These are phyloP conservation scores for Pseudogymnoascus sp. DNA, from an alignment of 2,329 filamentous ascomycete species.

Conservation along the genomic window DNA sequence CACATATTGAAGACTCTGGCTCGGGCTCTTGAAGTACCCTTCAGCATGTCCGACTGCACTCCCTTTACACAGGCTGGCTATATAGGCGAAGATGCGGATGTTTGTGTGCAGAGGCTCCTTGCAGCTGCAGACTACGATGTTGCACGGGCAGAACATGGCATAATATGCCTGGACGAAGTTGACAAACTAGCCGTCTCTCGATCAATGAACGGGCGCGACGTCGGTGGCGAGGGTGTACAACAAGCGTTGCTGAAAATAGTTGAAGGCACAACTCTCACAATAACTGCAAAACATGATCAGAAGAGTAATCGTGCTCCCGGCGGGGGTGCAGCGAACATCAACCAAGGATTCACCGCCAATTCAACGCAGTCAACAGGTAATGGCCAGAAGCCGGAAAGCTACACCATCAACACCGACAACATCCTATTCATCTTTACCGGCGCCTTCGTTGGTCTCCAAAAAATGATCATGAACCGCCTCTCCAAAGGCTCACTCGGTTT, in stretches of 20 bases:
- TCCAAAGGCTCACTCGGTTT: slow-evolving; percentile 82
- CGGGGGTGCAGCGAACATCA: slow-evolving; percentile 15
- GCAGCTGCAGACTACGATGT: slow-evolving; percentile 88
- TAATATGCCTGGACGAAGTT: slow-evolving; percentile 93
- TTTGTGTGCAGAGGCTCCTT: slow-evolving; percentile 82
- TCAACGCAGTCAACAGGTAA: slow-evolving; percentile 14
- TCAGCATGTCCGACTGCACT: slow-evolving; percentile 92
- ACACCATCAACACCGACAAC: slow-evolving; percentile 83
- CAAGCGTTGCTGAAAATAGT: slow-evolving; percentile 94
- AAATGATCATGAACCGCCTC: slow-evolving; percentile 78
- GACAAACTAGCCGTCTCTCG: slow-evolving; percentile 72
- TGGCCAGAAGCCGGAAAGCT: slow-evolving; percentile 37
- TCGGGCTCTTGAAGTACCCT: slow-evolving; percentile 87
- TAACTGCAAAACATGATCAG: slow-evolving; percentile 73
- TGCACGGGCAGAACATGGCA: slow-evolving; percentile 76
- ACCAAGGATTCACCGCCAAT: slow-evolving; percentile 13
- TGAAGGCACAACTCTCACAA: slow-evolving; percentile 86
- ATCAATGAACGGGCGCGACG: slow-evolving; percentile 74
- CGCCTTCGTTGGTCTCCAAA: slow-evolving; percentile 88
- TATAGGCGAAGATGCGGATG: slow-evolving; percentile 96
- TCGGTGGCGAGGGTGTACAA: slow-evolving; percentile 92
- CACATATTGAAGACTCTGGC: slow-evolving; percentile 87
- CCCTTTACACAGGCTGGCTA: slow-evolving; percentile 95
- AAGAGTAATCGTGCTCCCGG: slow-evolving; percentile 33
- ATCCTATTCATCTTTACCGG: slow-evolving; percentile 97